A percentile compares a stretch with the other conserved stretches of the same genome.
Evolutionary conservation across 2,329 filamentous ascomycete species (phyloP).

Genomic region (Gyromitra esculenta): DNA sequence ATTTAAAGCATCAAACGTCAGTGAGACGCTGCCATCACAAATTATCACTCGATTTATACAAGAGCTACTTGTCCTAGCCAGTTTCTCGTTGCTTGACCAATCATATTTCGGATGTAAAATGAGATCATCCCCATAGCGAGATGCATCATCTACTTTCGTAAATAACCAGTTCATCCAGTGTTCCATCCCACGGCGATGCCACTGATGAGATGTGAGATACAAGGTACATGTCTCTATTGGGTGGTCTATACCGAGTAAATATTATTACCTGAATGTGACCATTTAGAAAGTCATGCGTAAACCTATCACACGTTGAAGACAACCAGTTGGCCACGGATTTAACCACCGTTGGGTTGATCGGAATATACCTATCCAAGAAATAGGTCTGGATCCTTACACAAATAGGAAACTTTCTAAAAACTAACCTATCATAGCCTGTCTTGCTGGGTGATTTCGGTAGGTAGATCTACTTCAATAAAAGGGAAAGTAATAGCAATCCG

Average conservation of each 20-base stretch:
- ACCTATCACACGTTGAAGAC: not conserved
- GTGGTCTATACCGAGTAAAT: conserved; percentile 33
- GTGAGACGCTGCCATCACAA: conserved; percentile 17
- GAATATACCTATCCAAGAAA: not conserved
- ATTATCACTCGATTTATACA: conserved; percentile 37
- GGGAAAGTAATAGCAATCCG: not conserved
- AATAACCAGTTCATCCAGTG: conserved; percentile 17
- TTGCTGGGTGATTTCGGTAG: too few relatives aligned
- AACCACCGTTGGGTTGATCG: conserved; percentile 5
- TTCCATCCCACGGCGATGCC: not conserved
- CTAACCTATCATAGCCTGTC: too few relatives aligned
- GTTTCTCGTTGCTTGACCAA: not conserved
- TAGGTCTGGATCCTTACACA: too few relatives aligned
- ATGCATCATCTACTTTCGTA: not conserved
- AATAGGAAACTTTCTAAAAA: too few relatives aligned
- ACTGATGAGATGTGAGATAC: conserved; percentile 4
- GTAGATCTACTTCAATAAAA: too few relatives aligned
- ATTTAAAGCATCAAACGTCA: conserved; percentile 4
- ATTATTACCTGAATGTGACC: conserved; percentile 11
- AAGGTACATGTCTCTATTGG: conserved; percentile 17
- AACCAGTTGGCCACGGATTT: conserved; percentile 11
- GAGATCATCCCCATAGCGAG: not conserved
- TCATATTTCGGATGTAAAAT: not conserved
- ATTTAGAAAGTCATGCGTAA: conserved; percentile 37
- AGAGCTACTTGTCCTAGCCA: not conserved